These are phyloP conservation scores for Eimeria acervulina DNA, from an alignment of 169 alveolate species.

Conservation along the genomic window DNA sequence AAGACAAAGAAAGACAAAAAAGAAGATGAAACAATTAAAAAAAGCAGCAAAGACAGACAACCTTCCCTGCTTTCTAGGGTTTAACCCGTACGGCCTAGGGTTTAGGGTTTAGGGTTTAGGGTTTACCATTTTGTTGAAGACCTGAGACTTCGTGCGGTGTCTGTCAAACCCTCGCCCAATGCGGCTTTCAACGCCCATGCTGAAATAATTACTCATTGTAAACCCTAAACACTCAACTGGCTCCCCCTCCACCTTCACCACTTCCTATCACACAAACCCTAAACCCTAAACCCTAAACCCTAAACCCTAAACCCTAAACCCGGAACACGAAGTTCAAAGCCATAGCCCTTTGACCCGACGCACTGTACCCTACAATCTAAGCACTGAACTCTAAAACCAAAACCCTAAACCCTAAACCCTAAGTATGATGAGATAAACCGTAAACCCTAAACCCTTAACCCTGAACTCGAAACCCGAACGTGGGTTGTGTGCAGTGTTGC, in stretches of 20 bases:
- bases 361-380: neutral
- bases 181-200: slow-evolving; percentile 95
- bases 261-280: slow-evolving; percentile 70
- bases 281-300: neutral
- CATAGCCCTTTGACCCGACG: too few species aligned
- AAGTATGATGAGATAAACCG: too few species aligned
- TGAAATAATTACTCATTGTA: slow-evolving; percentile 92
- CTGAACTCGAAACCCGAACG: neutral
- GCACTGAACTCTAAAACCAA: neutral
- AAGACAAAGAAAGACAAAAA: neutral
- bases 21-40: neutral
- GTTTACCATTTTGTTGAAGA: slow-evolving; percentile 83
- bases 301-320: neutral
- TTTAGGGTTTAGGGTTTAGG: neutral
- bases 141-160: slow-evolving; percentile 86
- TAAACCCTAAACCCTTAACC: too few species aligned
- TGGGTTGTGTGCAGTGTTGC: too few species aligned
- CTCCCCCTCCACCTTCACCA: slow-evolving; percentile 74
- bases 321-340: neutral
- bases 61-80: too few species aligned
- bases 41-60: neutral
- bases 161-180: slow-evolving; percentile 95
- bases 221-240: slow-evolving; percentile 56
- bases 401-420: neutral
- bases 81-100: neutral